Percentiles rank a stretch among this genome's conserved stretches.
Evolutionary conservation across 345 rosid genomes (phyloP).

Genomic region (Citrus reticulata): DNA sequence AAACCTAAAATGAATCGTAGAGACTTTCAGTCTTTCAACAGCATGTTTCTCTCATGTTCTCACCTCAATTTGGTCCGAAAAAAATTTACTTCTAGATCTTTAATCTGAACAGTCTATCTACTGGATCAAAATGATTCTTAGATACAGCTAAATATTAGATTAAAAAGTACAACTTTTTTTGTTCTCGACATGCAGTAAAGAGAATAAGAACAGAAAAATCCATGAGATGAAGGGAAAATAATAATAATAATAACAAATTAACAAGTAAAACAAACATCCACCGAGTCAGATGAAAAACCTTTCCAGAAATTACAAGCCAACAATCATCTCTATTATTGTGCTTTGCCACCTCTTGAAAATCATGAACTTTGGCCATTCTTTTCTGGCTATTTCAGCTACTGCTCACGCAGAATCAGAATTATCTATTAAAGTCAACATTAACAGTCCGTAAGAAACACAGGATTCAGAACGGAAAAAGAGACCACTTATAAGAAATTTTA

Average conservation of each 20-base stretch:
- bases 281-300: constrained; percentile 33
- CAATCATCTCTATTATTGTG: constrained; percentile 53
- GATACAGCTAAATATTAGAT: neutral
- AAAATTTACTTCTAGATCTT: neutral
- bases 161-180: neutral
- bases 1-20: neutral
- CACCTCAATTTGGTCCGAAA: neutral
- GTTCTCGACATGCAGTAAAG: neutral
- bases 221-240: neutral
- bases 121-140: neutral
- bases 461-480: neutral
- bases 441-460: neutral
- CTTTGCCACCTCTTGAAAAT: constrained; percentile 47
- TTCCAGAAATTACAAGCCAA: constrained; percentile 68
- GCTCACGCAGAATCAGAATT: neutral
- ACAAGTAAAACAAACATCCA: neutral
- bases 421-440: neutral
- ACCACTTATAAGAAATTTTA: neutral
- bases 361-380: constrained; percentile 21
- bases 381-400: constrained; percentile 24
- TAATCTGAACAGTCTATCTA: neutral
- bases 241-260: neutral
- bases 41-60: neutral
- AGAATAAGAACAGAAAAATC: neutral
- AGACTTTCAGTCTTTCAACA: neutral